Evolutionary conservation across 1,284 basidiomycete species (phyloP), one percentile per base, ranked within the genome.

Genomic region (Exobasidium cylindrosporum): DNA sequence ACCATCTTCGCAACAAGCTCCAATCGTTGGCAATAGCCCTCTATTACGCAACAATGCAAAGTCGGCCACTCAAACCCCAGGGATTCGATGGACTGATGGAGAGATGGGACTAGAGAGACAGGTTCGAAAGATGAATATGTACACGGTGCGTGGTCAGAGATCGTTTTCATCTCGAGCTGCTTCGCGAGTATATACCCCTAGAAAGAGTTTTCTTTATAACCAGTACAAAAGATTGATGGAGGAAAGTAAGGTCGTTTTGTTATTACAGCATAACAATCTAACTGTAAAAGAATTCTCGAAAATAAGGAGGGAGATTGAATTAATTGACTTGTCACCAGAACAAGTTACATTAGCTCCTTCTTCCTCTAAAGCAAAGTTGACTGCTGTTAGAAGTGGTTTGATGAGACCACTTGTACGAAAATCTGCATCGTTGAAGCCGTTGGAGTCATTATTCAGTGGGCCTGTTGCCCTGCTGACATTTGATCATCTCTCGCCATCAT

Each of bases 111-210:
- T 67, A 53, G 60, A 67, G 64, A 69, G 73, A 63, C 69, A 74
- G 61, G 73, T 68, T 28, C 58, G 60, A 55, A 74, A 74, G 69
- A 74, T 73, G 67, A 74, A 74, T 65, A 72, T 74, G 70, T 74
- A 69, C 69, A 74, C 69, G 73, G 73, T 74, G 64, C 69, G 73
- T 74, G 46, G 46, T 30, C 47, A 50, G 17, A 68, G 49, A 28
- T 62, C 70, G 24, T 61, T 65, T 54, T 40, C 45, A 7, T 61
- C 63, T 54, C 46, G 43, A 44, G 61, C 63, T 50, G 54, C 63
- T 40, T 26, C 58, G 40, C 31, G 52, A 44, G 44, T 50, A 17
- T 71, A 65, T 35, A 62, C 70, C 2, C 58, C 60, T 24, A 64
- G 70, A 28, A 76, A 76, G 59, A 54, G 68, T 21, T 76, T 74